Evolutionary conservation across 768 basidiomycete species (phyloP), one percentile per base, ranked within the genome.

Genomic region (Solioccasus polychromus): DNA sequence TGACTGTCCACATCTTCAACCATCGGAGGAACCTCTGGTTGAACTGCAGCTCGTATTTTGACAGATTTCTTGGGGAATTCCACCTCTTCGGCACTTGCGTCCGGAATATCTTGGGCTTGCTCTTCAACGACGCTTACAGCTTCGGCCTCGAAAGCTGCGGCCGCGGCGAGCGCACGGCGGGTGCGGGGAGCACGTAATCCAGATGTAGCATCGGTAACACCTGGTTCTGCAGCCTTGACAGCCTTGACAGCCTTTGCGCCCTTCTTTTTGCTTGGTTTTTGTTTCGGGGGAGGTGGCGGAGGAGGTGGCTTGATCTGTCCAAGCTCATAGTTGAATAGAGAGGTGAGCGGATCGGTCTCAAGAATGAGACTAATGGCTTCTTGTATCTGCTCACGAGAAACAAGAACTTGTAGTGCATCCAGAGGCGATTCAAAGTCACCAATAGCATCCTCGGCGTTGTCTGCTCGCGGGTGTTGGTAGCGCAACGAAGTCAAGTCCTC

Each of bases 351-450:
- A 19, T 78, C 72, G 3, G 73, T 63, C 37, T 75, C 66, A 5
- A 90, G 65, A 31, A 82, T 58, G 49, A 87, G 64, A 39, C 78
- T 77, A 17, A 78, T 63, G 12, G 76, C 74, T 8, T 77, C 71
- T 47, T 75, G 68, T 39, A 89, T 75, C 12, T 66, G 58, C 22
- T 80, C 74, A n/a, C 60, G 60, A 15, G 78, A 80, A 11, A 73
- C 59, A 20, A 87, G 76, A 23, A 84, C 71, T 12, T 78, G 68
- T 2, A 92, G 69, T 7, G 78, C 55, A 1, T 74, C 68, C 3
- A 84, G 51, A 3, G 83, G 74, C 2, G 88, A 82, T 63, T 94
- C 92, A 19, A 94, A 76, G 56, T 90, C 80, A 19, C 91, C 89
- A 15, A 86, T 61, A 10, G 26, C 48, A n/a, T 38, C 62, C 17